phyloP scores from a whole-genome alignment of 345 rosid genomes.

The Aquilaria sinensis region DNA sequence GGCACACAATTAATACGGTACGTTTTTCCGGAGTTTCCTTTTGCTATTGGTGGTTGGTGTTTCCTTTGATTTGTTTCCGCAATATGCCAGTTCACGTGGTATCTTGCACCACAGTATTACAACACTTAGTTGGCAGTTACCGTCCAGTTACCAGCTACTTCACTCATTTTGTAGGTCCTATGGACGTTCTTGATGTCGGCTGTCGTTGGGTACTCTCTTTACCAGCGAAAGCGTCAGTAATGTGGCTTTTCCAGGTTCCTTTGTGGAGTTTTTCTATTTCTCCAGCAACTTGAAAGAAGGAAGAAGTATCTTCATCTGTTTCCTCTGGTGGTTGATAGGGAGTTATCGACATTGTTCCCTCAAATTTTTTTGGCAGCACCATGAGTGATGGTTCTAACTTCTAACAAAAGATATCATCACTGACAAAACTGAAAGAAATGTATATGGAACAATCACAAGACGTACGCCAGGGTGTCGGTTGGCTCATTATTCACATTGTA shows the following conservation, averaged over 20 bases:
- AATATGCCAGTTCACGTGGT: not conserved
- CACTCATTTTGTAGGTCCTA: constrained; percentile 45
- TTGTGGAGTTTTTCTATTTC: not conserved
- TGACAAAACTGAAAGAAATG: no score
- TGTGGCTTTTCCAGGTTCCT: not conserved
- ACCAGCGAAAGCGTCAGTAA: constrained; percentile 79
- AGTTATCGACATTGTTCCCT: no score
- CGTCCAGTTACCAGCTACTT: not conserved
- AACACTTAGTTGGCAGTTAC: not conserved
- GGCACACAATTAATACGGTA: constrained; percentile 96
- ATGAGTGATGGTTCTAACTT: no score
- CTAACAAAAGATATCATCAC: no score
- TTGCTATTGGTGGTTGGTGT: not conserved
- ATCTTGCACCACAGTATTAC: not conserved
- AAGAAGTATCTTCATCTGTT: no score
- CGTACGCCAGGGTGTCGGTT: no score
- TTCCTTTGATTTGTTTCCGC: not conserved
- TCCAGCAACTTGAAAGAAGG: not conserved
- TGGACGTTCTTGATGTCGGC: constrained; percentile 99
- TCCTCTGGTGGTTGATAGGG: no score
- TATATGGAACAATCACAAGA: no score
- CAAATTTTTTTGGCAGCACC: no score
- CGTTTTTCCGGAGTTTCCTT: not conserved
- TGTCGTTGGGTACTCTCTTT: constrained; percentile 88
- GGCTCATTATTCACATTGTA: no score